Evolutionary conservation across 805 yeast genomes (phyloP).

Genomic region (Suhomyces kilbournensis): DNA sequence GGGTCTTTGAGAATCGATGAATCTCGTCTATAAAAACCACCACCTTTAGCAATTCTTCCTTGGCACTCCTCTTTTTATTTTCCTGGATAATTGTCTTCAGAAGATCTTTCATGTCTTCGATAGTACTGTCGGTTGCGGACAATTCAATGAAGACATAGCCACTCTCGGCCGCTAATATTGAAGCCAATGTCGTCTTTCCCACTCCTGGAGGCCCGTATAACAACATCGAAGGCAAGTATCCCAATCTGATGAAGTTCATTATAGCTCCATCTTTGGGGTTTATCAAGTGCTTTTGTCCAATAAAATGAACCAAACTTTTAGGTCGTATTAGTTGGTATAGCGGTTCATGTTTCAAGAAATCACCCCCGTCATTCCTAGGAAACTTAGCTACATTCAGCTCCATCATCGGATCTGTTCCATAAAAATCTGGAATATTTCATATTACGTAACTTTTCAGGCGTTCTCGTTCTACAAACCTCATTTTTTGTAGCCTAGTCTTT

Average conservation of each 20-base stretch:
- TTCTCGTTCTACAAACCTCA: too few relatives aligned
- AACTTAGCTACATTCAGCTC: not conserved
- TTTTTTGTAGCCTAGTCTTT: too few relatives aligned
- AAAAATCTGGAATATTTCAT: not conserved
- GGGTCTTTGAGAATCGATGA: conserved; percentile 80
- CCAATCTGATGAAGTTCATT: conserved; percentile 58
- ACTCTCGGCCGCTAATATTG: conserved; percentile 55
- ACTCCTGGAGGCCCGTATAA: conserved; percentile 97
- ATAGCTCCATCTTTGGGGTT: conserved; percentile 59
- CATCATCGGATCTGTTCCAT: not conserved
- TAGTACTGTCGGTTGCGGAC: conserved; percentile 77
- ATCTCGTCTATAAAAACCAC: conserved; percentile 89
- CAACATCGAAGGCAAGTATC: conserved; percentile 80
- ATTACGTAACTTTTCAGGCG: not conserved
- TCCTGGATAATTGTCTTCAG: conserved; percentile 49
- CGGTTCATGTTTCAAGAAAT: conserved; percentile 1
- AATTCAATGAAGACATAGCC: conserved; percentile 67
- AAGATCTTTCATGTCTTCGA: conserved; percentile 59
- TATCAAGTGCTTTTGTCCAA: conserved; percentile 83
- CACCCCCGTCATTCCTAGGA: not conserved
- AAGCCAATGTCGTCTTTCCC: conserved; percentile 85
- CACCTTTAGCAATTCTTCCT: conserved; percentile 13
- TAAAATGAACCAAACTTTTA: conserved; percentile 55
- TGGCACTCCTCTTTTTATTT: conserved; percentile 38
- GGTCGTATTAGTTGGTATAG: conserved; percentile 88